These are phyloP conservation scores for Nadsonia fulvescens DNA, from an alignment of 805 yeast genomes.

Conservation along the genomic window DNA sequence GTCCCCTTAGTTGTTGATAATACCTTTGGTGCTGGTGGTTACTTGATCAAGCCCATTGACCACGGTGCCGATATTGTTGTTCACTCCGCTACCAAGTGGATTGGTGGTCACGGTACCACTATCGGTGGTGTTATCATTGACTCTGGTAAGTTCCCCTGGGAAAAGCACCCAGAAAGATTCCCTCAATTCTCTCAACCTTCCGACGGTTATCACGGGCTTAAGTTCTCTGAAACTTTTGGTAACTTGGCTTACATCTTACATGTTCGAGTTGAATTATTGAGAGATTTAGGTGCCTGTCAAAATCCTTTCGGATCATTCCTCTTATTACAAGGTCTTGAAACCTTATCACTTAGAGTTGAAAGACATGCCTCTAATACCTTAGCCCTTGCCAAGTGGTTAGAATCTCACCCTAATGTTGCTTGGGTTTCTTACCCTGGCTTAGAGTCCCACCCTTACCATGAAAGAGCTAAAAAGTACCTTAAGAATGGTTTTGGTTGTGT, in stretches of 20 bases:
- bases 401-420: constrained; percentile 44
- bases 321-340: constrained; percentile 82
- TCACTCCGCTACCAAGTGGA: constrained; percentile 95
- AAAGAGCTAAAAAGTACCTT: constrained; percentile 68
- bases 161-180: constrained; percentile 64
- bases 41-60: constrained; percentile 62
- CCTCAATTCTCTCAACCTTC: constrained; percentile 86
- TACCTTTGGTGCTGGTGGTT: constrained; percentile 96
- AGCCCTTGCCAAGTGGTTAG: constrained; percentile 61
- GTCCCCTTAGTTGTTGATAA: constrained; percentile 85
- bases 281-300: constrained; percentile 83
- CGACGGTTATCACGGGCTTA: constrained; percentile 84
- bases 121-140: constrained; percentile 85
- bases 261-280: constrained; percentile 64
- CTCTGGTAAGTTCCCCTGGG: constrained; percentile 87
- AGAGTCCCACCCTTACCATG: constrained; percentile 60
- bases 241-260: constrained; percentile 62
- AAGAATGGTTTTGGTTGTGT: constrained; percentile 72
- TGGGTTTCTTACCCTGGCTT: constrained; percentile 93
- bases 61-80: constrained; percentile 85
- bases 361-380: constrained; percentile 77
- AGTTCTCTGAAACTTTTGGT: constrained; percentile 69
- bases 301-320: constrained; percentile 82
- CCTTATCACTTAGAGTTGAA: constrained; percentile 82
- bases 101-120: constrained; percentile 93